Percentiles rank a stretch among this genome's conserved stretches.
Evolutionary conservation across 1,284 basidiomycete species (phyloP).

Genomic region (Austroboletus niveus): DNA sequence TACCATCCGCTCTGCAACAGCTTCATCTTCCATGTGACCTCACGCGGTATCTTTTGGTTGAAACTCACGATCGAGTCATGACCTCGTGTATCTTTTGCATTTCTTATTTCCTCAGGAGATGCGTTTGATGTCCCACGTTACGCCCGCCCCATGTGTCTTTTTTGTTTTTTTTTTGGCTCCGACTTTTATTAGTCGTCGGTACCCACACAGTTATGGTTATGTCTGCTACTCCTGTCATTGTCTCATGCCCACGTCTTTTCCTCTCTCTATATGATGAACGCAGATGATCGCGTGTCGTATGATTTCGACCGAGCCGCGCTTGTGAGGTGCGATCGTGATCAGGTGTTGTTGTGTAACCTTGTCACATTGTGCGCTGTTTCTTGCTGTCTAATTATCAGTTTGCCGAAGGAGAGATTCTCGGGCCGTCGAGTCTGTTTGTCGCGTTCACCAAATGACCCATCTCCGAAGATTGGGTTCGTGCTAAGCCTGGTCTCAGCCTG

Average conservation of each 20-base stretch:
- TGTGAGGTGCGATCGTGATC: too few species aligned
- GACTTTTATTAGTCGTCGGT: too few species aligned
- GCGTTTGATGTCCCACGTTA: background rate
- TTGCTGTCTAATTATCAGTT: too few species aligned
- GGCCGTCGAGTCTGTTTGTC: too few species aligned
- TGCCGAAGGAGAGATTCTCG: too few species aligned
- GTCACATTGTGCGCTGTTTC: too few species aligned
- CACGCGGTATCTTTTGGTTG: background rate
- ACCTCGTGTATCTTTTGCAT: background rate
- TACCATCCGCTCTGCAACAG: background rate
- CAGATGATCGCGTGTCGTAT: too few species aligned
- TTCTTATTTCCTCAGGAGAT: background rate
- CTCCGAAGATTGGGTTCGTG: too few species aligned
- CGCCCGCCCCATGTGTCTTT: background rate
- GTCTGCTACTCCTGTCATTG: background rate
- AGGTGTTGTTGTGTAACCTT: too few species aligned
- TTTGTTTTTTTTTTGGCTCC: background rate
- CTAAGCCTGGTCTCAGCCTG: too few species aligned
- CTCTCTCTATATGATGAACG: background rate
- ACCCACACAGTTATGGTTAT: background rate
- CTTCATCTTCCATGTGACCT: constrained; percentile 4
- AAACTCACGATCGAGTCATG: background rate
- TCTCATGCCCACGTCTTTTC: background rate
- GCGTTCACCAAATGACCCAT: too few species aligned
- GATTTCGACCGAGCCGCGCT: too few species aligned